Base-by-base conservation (phyloP, 176 grass and related monocot genomes). In the Musa itinerans region DNA sequence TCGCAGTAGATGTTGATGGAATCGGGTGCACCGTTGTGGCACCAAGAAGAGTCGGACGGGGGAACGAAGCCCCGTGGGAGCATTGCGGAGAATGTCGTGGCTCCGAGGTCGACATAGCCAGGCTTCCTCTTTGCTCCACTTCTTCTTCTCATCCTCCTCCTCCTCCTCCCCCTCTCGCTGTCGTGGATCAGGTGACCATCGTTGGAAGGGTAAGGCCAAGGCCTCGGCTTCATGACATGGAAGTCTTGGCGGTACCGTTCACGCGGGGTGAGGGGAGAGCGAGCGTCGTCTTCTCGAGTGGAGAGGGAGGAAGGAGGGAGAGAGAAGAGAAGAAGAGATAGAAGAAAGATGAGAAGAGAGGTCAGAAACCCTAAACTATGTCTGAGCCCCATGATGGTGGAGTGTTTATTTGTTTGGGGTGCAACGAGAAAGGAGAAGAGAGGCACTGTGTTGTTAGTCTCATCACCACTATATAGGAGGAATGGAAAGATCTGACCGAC, bases 1-100 rank as follows among this genome's bases (percentile, higher is more conserved):
- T 14, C 65, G 7, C n/a, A 68, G 25, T 34, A 68, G 65, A 68
- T 23, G 14, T 17, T 9, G 58, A 69, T 23, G 10, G 80, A 76
- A 1, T 82, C 76, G 3, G 87, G 90, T 74, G 83, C 70, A 54
- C 83, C 84, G 78, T 89, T 87, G 78, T 92, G 90, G 85, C 87
- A 86, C 13, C 66, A 66, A 11, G 90, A 89, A 1, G 87, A 87
- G 23, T 80, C 75, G 24, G 87, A 92, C 15, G 84, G 73, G 53
- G 87, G 90, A 15, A 85, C 80, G 84, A 85, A 85, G 21, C 84
- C 79, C 1, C 84, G 75, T 7, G 90, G 90, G 48, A 92, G 81
- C 90, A 92, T 92, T 61, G 73, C 83, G 17, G 82, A 89, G 79
- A 89, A 92, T 0, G 75, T 54, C 87, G 67, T 72, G 53, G 66